These are phyloP conservation scores for Boletus subparvulus DNA, from an alignment of 768 basidiomycete species.

Conservation along the genomic window DNA sequence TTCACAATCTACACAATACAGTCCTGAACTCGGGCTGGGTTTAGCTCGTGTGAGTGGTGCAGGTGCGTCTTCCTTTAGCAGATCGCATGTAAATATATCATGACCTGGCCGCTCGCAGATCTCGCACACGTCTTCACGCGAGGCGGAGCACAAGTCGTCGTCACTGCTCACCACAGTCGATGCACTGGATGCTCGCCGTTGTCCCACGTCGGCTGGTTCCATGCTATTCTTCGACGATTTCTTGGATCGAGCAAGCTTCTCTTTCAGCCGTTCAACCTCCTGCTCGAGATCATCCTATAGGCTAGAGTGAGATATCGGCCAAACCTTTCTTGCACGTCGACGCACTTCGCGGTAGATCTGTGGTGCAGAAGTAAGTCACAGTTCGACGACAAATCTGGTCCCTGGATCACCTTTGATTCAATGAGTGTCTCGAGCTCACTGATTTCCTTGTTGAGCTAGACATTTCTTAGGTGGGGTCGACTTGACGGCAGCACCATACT, in stretches of 20 bases:
- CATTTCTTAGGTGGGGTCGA: neutral
- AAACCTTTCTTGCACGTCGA: neutral
- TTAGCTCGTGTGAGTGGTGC: slow-evolving; percentile 23
- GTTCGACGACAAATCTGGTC: neutral
- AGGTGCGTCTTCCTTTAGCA: slow-evolving; percentile 58
- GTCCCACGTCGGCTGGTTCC: slow-evolving; percentile 38
- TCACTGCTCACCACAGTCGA: slow-evolving; percentile 26
- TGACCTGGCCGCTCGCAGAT: slow-evolving; percentile 85
- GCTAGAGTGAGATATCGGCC: slow-evolving; percentile 13
- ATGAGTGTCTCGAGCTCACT: slow-evolving; percentile 88
- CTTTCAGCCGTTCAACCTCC: slow-evolving; percentile 75
- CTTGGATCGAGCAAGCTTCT: slow-evolving; percentile 60
- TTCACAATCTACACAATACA: slow-evolving; percentile 86
- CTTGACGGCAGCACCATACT: slow-evolving; percentile 21
- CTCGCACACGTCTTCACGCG: slow-evolving; percentile 65
- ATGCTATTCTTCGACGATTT: slow-evolving; percentile 51
- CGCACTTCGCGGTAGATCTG: slow-evolving; percentile 84
- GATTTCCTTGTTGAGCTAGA: slow-evolving; percentile 86
- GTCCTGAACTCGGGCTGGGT: slow-evolving; percentile 29
- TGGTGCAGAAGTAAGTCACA: slow-evolving; percentile 4
- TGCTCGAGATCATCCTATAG: slow-evolving; percentile 81
- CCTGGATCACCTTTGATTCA: slow-evolving; percentile 76
- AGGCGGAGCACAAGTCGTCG: slow-evolving; percentile 20
- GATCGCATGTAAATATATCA: slow-evolving; percentile 81
- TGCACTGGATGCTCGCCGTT: slow-evolving; percentile 20